Evolutionary conservation across 805 yeast species (phyloP).

Genomic region (Cyberlindnera sargentensis): DNA sequence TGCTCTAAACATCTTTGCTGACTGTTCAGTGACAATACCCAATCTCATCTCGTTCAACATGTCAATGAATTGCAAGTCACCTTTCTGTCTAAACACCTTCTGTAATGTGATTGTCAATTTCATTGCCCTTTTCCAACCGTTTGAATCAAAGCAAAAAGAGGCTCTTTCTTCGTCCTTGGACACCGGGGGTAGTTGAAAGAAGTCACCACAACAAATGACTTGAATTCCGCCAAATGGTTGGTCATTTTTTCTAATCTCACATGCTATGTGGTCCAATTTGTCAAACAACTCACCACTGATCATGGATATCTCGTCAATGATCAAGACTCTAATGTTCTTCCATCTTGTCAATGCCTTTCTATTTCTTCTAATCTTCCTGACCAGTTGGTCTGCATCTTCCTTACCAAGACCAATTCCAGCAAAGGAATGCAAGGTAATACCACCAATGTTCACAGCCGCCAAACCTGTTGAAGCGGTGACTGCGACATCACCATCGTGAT

Average conservation of each 20-base stretch:
- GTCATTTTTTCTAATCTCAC: constrained; percentile 35
- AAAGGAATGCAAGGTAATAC: constrained; percentile 68
- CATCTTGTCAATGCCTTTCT: constrained; percentile 46
- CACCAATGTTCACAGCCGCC: constrained; percentile 79
- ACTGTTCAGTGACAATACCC: constrained; percentile 46
- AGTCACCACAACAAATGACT: constrained; percentile 71
- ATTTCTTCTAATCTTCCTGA: constrained; percentile 47
- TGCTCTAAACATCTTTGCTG: constrained; percentile 41
- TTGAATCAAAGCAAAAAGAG: constrained; percentile 58
- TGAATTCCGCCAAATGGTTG: constrained; percentile 80
- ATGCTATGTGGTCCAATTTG: constrained; percentile 56
- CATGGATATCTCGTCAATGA: constrained; percentile 80
- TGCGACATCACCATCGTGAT: constrained; percentile 44
- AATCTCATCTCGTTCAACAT: constrained; percentile 73
- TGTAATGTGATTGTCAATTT: constrained; percentile 49
- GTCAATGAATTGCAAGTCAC: constrained; percentile 59
- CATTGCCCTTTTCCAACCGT: constrained; percentile 55
- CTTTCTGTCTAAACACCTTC: constrained; percentile 71
- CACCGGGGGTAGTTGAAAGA: constrained; percentile 78
- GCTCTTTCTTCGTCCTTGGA: constrained; percentile 22
- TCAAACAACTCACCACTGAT: constrained; percentile 62
- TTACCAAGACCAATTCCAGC: constrained; percentile 73
- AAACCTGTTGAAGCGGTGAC: constrained; percentile 83
- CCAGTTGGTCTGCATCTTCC: constrained; percentile 39
- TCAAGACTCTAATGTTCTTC: constrained; percentile 48